Conservation (phyloP, 202 grass and related monocot genomes). For the Digitaria exilis region DNA sequence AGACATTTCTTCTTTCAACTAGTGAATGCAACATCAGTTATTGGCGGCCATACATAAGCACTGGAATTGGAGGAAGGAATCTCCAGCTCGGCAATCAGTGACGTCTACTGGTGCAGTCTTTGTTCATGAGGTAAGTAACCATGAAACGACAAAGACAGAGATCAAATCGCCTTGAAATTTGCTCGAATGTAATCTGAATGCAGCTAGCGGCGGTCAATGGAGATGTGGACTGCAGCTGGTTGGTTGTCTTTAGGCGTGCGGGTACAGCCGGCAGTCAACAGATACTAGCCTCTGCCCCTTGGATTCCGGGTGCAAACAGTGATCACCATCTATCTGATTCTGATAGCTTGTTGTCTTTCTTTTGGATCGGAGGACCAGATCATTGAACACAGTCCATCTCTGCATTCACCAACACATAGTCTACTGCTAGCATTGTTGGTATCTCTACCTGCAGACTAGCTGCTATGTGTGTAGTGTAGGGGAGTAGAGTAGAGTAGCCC, state of each 20-base stretch:
- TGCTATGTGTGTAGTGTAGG: no score
- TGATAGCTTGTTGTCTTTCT: no score
- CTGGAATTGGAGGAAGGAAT: not conserved
- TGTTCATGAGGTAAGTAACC: not conserved
- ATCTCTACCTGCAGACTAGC: no score
- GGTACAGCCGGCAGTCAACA: conserved; percentile 8
- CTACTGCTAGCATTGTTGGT: no score
- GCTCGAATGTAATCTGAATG: not conserved
- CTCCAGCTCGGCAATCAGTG: not conserved
- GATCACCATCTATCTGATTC: no score
- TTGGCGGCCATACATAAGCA: no score
- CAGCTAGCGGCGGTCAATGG: not conserved
- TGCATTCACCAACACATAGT: no score
- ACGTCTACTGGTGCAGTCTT: not conserved
- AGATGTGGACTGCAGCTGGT: not conserved
- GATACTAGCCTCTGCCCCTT: not conserved
- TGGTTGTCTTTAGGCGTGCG: not conserved
- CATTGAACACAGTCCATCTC: no score
- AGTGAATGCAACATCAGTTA: not conserved
- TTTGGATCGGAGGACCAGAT: no score
- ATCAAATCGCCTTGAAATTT: conserved; percentile 17
- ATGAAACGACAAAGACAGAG: not conserved
- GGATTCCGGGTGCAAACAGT: not conserved
- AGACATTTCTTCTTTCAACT: not conserved
- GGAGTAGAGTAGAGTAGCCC: no score